These are phyloP conservation scores for Edaphochlamys debaryana DNA, from an alignment of 139 green algal genomes.

Conservation along the genomic window DNA sequence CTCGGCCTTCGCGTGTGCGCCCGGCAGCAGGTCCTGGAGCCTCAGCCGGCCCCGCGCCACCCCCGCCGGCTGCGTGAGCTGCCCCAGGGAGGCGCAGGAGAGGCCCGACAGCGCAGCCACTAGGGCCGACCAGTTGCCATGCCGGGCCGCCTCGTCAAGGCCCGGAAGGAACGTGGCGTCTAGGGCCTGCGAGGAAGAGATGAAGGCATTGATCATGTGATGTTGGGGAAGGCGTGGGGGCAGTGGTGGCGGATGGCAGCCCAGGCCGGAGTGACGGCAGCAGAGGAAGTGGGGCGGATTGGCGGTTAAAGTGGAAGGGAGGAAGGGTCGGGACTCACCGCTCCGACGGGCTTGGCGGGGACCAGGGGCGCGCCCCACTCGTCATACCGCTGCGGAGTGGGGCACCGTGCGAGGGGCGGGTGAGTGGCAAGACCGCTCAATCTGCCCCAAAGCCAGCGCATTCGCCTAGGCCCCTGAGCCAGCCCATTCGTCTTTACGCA, in stretches of 20 bases:
- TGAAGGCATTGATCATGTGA: too few species aligned
- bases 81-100: conserved; percentile 73
- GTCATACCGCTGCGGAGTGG: neutral
- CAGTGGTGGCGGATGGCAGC: too few species aligned
- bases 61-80: conserved; percentile 36
- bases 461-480: too few species aligned
- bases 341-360: conserved; percentile 28
- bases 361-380: conserved; percentile 27
- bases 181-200: conserved; percentile 16
- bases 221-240: too few species aligned
- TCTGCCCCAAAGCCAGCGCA: too few species aligned
- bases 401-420: neutral
- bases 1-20: too few species aligned
- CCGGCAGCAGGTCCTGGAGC: neutral
- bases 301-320: too few species aligned
- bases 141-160: neutral
- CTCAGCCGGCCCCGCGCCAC: neutral
- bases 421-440: too few species aligned
- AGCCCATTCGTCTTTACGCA: too few species aligned
- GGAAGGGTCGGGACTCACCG: conserved; percentile 25
- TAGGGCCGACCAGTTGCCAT: conserved; percentile 54
- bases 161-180: neutral
- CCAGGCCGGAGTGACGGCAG: too few species aligned
- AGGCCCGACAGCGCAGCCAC: conserved; percentile 69
- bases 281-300: too few species aligned